phyloP scores from a whole-genome alignment of 225 moss, liverwort and hornwort genomes.

The Rhytidiadelphus loreus region DNA sequence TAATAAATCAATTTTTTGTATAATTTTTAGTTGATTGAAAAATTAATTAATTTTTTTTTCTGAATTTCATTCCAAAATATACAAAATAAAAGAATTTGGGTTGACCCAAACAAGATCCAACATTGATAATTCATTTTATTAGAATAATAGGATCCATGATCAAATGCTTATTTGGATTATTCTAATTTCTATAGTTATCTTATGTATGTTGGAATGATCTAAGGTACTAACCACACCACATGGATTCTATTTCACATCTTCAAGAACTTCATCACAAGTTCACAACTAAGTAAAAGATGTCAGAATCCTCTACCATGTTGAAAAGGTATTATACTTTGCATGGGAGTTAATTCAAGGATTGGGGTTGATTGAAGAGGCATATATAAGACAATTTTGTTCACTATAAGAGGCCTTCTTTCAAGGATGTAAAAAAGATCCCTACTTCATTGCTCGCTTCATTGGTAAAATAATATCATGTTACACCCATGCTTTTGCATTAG shows the following conservation, averaged over 20 bases:
- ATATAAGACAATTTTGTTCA: neutral
- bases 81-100: neutral
- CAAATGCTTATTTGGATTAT: neutral
- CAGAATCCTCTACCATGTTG: no score
- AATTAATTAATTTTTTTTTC: neutral
- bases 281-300: neutral
- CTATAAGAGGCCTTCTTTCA: rapidly evolving
- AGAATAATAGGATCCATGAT: neutral
- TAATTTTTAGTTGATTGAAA: neutral
- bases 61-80: neutral
- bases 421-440: neutral
- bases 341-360: neutral
- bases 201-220: neutral
- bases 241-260: neutral
- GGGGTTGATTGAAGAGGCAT: rapidly evolving
- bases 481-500: no score
- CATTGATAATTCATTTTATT: neutral
- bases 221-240: neutral
- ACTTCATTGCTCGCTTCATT: neutral
- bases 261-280: neutral
- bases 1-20: neutral
- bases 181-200: neutral
- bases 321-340: no score
- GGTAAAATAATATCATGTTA: no score
- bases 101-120: neutral